phyloP scores from a whole-genome alignment of 2,329 filamentous ascomycete species.

The Penicillium hesseltinei region DNA sequence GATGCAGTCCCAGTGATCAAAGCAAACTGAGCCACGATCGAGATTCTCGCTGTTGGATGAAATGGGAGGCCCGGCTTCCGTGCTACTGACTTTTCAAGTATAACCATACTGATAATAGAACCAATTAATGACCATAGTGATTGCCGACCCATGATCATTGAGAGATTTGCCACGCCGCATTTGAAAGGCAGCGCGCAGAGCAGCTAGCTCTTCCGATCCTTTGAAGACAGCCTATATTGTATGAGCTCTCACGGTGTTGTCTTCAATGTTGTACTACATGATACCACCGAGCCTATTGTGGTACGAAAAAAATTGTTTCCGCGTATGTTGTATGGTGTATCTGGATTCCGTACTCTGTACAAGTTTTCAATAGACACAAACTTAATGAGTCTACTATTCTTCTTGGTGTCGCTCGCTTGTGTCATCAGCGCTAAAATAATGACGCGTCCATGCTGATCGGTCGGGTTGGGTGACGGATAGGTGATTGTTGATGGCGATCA shows the following conservation, averaged over 20 bases:
- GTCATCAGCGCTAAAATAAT: constrained; percentile 6
- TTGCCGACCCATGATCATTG: too few relatives aligned
- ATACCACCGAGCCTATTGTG: neutral
- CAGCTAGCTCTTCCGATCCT: neutral
- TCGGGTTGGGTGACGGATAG: neutral
- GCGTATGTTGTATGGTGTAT: neutral
- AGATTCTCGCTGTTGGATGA: neutral
- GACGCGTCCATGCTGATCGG: constrained; percentile 13
- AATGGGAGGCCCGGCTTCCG: neutral
- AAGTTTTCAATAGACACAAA: neutral
- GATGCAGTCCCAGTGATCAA: neutral
- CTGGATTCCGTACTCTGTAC: neutral
- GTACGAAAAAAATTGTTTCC: neutral
- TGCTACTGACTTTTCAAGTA: neutral
- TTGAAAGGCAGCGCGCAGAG: neutral
- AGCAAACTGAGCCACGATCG: neutral
- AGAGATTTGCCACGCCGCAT: too few relatives aligned
- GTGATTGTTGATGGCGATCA: constrained; percentile 1
- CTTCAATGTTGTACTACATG: neutral
- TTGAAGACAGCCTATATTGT: neutral
- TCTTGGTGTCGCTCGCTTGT: neutral
- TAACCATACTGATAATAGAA: neutral
- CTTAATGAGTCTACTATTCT: neutral
- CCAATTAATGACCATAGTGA: neutral
- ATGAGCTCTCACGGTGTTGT: neutral